Evolutionary conservation across 2,329 filamentous ascomycete species (phyloP).

Genomic region (Colletotrichum sp.): DNA sequence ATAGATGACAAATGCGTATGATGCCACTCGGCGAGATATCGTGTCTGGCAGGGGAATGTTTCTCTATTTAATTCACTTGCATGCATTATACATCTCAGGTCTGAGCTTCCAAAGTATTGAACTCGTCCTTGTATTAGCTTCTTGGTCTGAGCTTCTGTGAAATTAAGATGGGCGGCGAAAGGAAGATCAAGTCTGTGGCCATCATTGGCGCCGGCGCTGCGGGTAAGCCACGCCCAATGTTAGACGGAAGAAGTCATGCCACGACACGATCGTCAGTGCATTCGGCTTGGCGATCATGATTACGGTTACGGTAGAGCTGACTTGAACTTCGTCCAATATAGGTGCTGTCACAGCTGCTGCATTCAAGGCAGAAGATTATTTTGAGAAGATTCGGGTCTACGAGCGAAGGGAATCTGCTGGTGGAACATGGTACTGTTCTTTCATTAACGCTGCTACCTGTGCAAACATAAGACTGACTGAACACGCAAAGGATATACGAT

Average conservation of each 20-base stretch:
- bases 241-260: not conserved
- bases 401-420: slow-evolving; percentile 47
- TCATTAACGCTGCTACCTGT: not conserved
- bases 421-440: slow-evolving; percentile 45
- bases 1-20: slow-evolving; percentile 10
- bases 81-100: not conserved
- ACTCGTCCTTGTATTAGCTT: not conserved
- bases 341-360: slow-evolving; percentile 54
- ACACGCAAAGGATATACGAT: slow-evolving; percentile 54
- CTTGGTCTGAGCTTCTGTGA: not conserved
- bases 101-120: rapidly evolving
- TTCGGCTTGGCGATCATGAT: not conserved
- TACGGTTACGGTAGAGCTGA: not conserved
- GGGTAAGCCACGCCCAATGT: slow-evolving; percentile 29
- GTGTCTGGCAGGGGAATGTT: not conserved
- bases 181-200: slow-evolving; percentile 42
- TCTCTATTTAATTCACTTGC: not conserved
- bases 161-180: slow-evolving; percentile 18
- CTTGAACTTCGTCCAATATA: slow-evolving; percentile 21
- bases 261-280: no score
- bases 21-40: not conserved
- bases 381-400: slow-evolving; percentile 46
- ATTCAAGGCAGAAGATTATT: slow-evolving; percentile 48
- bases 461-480: not conserved
- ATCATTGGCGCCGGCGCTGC: slow-evolving; percentile 49